Evolutionary conservation across 257 asterid genomes (phyloP), one percentile per base, ranked within the genome.

Genomic region (Capsicum baccatum): DNA sequence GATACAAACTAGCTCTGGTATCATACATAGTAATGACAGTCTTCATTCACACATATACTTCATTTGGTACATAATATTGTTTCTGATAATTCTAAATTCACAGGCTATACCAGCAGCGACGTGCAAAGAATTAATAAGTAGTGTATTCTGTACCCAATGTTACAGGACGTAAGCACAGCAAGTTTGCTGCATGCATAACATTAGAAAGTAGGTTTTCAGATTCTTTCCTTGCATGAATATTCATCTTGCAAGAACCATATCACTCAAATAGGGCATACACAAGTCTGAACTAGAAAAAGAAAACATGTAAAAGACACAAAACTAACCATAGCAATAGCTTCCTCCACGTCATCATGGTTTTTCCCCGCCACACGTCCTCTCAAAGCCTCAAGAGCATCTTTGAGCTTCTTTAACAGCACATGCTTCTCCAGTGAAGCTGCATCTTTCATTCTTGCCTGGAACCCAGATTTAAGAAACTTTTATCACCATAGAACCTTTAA

Each of bases 371-470:
- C 94, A 16, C 97, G 97, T 59, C 98, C 98, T 89, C 89, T 91
- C 78, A 95, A 76, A 73, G 94, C 88, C 88, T 95, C 97, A 63
- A 95, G 97, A 17, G 98, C 96, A 86, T 93, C 99, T 88, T 95
- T 94, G 60, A 95, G 97, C 89, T 94, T 95, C 94, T 92, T 94
- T 54, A 94, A 78, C 87, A 95, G 97, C 57, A 94, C 98, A 64
- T 95, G 98, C 87, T 94, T 94, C 92, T 95, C 99, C 84, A 95
- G 83, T 15, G 98, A 94, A 87, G 94, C 95, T 55, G 95, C 97
- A 86, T 94, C 99, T 85, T 90, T 92, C 26, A 95, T 94, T 85
- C 91, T 91, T 26, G 97, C 99, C 98, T 95, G 91, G 44, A 87
- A 85, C 81, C 54, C 79, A 81, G 52, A 60, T 17, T 87, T 52